Conservation (phyloP, 768 basidiomycete species). For the Mycena vitilis region DNA sequence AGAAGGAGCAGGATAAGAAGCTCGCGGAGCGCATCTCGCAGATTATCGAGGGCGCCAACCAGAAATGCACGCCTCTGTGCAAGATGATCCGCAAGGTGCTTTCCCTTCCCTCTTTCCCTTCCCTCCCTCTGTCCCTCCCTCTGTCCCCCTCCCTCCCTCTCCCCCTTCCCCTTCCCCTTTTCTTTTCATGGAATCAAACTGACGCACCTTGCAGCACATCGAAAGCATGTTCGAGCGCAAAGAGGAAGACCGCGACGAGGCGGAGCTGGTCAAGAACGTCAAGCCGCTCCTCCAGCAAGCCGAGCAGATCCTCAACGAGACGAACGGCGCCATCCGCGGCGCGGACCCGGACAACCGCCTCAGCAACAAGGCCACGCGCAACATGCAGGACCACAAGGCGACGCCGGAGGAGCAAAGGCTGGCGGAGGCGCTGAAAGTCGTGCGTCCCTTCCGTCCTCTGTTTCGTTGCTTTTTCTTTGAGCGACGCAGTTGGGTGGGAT, state of each 20-base stretch:
- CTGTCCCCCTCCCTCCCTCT: background rate
- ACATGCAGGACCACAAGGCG: slow-evolving; percentile 37
- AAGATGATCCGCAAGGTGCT: slow-evolving; percentile 51
- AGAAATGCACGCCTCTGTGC: slow-evolving; percentile 40
- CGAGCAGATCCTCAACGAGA: slow-evolving; percentile 46
- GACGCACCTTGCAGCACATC: slow-evolving; percentile 42
- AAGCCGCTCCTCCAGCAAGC: background rate
- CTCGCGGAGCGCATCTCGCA: slow-evolving; percentile 2
- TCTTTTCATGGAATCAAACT: too few species aligned
- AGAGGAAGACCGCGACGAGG: slow-evolving; percentile 7
- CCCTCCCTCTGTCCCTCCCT: too few species aligned
- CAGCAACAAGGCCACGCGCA: slow-evolving; percentile 48
- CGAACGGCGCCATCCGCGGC: slow-evolving; percentile 49
- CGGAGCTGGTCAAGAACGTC: background rate
- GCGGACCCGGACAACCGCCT: slow-evolving; percentile 51
- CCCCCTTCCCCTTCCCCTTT: background rate
- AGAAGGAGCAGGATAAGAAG: slow-evolving; percentile 2
- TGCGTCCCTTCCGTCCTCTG: background rate
- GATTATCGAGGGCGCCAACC: slow-evolving; percentile 47
- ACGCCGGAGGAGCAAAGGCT: slow-evolving; percentile 50
- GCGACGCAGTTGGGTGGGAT: too few species aligned
- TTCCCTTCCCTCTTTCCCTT: too few species aligned
- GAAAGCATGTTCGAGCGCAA: slow-evolving; percentile 40
- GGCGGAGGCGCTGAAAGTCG: slow-evolving; percentile 48
- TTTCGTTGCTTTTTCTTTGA: too few species aligned